Evolutionary conservation across 331 rosid species (phyloP).

Genomic region (Rosa hybrid): DNA sequence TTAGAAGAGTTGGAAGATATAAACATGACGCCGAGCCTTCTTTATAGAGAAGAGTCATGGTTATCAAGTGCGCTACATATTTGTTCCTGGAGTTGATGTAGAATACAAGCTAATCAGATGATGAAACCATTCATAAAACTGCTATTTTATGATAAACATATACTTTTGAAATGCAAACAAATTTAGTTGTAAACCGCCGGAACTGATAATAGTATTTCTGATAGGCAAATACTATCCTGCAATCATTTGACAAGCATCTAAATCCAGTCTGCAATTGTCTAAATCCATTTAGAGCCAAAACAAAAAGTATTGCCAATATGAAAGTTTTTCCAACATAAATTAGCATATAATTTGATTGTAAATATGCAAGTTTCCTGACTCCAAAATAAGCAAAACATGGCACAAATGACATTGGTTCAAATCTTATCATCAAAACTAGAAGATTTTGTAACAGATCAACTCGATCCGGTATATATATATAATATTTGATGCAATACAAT

Average conservation of each 20-base stretch:
- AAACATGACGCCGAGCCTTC: neutral
- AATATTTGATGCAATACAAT: constrained; percentile 1
- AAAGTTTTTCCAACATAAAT: neutral
- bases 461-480: neutral
- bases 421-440: neutral
- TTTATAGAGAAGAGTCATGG: neutral
- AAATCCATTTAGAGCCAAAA: neutral
- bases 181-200: neutral
- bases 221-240: neutral
- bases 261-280: neutral
- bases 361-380: neutral
- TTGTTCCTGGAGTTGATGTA: neutral
- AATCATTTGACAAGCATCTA: neutral
- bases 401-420: constrained; percentile 1
- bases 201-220: too few species aligned
- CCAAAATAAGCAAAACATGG: constrained; percentile 5
- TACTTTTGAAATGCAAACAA: too few species aligned
- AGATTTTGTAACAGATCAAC: neutral
- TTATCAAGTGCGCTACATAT: neutral
- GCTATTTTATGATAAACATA: too few species aligned
- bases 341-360: neutral
- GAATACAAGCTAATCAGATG: neutral
- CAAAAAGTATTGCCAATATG: neutral
- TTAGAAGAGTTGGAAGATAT: neutral
- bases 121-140: neutral